These are phyloP conservation scores for Peronospora belbahrii DNA, from an alignment of 352 stramenopile genomes.

Conservation along the genomic window DNA sequence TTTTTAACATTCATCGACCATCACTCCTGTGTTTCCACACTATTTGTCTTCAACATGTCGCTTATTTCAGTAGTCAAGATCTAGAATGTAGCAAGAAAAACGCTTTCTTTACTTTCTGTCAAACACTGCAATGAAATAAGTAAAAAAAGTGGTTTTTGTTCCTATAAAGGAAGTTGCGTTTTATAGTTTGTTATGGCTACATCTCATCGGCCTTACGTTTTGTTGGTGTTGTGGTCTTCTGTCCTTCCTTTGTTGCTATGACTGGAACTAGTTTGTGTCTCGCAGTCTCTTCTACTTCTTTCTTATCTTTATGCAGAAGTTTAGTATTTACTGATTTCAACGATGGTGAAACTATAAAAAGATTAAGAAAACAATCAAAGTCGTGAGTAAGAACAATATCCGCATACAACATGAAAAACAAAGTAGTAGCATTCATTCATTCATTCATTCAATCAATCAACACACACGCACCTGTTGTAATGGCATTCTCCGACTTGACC, in stretches of 20 bases:
- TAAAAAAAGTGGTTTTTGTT: background rate
- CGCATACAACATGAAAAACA: too few species aligned
- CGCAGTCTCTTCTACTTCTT: slow-evolving; percentile 5
- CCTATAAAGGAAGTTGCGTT: slow-evolving; percentile 6
- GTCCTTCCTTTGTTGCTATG: slow-evolving; percentile 16
- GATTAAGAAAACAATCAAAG: background rate
- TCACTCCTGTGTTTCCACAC: too few species aligned
- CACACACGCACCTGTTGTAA: slow-evolving; percentile 45
- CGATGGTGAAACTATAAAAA: slow-evolving; percentile 26
- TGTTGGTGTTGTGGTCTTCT: slow-evolving; percentile 21
- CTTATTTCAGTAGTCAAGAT: too few species aligned
- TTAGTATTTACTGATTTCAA: slow-evolving; percentile 24
- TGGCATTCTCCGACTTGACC: slow-evolving; percentile 58
- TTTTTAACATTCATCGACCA: too few species aligned
- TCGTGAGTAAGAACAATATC: too few species aligned
- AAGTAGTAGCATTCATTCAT: background rate
- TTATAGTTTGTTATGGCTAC: slow-evolving; percentile 19
- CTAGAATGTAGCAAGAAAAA: too few species aligned
- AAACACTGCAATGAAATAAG: background rate
- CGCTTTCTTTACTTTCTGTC: too few species aligned
- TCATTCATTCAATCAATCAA: too few species aligned
- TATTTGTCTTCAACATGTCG: too few species aligned
- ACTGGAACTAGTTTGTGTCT: background rate
- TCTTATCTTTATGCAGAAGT: slow-evolving; percentile 17
- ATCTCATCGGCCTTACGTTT: slow-evolving; percentile 58